These are phyloP conservation scores for Leishmania tarentolae DNA, from an alignment of 208 protist genomes.

Conservation along the genomic window DNA sequence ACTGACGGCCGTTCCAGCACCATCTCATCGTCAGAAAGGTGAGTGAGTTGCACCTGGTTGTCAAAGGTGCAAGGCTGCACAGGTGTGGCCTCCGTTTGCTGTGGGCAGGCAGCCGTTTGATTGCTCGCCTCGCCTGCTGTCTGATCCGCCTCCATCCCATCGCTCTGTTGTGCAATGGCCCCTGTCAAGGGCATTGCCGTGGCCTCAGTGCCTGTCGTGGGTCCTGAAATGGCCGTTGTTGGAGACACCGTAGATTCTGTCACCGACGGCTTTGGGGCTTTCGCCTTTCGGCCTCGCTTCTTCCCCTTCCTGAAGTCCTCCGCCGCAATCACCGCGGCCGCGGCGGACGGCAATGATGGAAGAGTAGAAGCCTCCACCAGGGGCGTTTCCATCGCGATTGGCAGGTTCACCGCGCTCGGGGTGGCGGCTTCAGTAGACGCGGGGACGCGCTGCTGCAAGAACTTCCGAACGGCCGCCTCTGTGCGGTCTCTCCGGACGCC, in stretches of 20 bases:
- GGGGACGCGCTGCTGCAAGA: background rate
- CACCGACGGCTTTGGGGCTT: background rate
- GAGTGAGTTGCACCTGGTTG: conserved; percentile 51
- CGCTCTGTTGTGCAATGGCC: background rate
- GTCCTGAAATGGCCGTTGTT: background rate
- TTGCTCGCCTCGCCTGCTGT: background rate
- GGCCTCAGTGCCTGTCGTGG: background rate
- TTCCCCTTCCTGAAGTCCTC: background rate
- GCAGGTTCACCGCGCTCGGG: background rate
- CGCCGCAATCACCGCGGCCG: background rate
- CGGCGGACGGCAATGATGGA: conserved; percentile 1
- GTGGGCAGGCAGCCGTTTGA: background rate
- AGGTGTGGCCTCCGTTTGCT: background rate
- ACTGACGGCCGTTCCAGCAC: conserved; percentile 47
- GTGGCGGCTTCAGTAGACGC: background rate
- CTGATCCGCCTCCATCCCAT: background rate
- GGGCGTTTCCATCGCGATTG: conserved; percentile 14
- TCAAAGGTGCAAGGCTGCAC: conserved; percentile 43
- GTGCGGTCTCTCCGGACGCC: background rate
- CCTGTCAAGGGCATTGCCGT: background rate
- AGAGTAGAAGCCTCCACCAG: conserved; percentile 9
- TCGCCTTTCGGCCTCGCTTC: background rate
- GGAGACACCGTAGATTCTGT: background rate
- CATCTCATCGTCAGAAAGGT: conserved; percentile 52
- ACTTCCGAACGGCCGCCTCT: background rate